Percentiles rank a stretch among this genome's conserved stretches.
Conservation (phyloP, 2,329 filamentous ascomycete species). For the Esteya vermicola region DNA sequence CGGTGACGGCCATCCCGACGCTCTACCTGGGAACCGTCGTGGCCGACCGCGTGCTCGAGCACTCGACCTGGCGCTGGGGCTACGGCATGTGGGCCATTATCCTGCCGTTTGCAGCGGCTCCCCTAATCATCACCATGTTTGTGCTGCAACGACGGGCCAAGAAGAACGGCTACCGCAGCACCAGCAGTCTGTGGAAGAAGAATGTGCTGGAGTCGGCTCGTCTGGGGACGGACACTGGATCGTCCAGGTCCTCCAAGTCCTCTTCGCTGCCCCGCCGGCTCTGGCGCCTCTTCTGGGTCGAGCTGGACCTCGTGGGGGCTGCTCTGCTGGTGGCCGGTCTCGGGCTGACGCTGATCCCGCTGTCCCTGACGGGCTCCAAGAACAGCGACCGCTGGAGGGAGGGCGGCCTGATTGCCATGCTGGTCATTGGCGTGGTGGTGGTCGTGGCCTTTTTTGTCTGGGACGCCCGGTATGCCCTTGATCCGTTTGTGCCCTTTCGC, state of each 20-base stretch:
- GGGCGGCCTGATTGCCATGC: constrained; percentile 21
- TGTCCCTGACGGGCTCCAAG: constrained; percentile 21
- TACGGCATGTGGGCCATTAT: constrained; percentile 50
- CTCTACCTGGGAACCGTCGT: constrained; percentile 20
- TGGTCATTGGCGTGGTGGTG: constrained; percentile 14
- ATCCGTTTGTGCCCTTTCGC: constrained; percentile 23
- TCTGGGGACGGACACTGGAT: too few relatives aligned
- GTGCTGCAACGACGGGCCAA: constrained; percentile 3
- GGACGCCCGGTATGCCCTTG: constrained; percentile 21
- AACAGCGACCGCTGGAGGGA: constrained; percentile 18
- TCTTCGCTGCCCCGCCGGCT: constrained; percentile 4
- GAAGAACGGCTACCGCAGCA: constrained; percentile 2
- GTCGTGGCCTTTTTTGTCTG: constrained; percentile 7
- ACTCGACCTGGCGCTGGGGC: constrained; percentile 45
- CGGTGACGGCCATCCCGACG: constrained; percentile 17
- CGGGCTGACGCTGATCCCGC: neutral
- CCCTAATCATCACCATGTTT: constrained; percentile 28
- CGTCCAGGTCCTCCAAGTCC: too few relatives aligned
- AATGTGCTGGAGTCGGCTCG: neutral
- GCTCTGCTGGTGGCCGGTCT: constrained; percentile 10
- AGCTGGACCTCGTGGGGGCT: constrained; percentile 21
- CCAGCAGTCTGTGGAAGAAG: constrained; percentile 7
- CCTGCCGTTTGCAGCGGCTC: constrained; percentile 38
- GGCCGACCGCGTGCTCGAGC: constrained; percentile 30
- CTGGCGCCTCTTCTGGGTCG: constrained; percentile 13